phyloP scores from a whole-genome alignment of 768 basidiomycete genomes.

The Phylloporus sp. region DNA sequence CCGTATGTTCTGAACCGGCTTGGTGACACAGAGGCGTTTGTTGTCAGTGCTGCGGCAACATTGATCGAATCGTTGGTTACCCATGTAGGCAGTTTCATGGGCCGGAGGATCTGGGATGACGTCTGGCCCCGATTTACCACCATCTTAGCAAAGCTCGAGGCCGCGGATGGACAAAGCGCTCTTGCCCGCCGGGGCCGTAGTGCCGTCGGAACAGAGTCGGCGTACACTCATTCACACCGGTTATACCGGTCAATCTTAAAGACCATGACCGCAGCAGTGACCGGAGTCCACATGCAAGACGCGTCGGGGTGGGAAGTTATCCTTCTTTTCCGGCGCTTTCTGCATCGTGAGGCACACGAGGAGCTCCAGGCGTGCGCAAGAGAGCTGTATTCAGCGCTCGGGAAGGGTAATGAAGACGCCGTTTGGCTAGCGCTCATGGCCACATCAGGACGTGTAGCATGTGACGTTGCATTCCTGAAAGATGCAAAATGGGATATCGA shows the following conservation, averaged over 20 bases:
- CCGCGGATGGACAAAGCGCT: conserved; percentile 62
- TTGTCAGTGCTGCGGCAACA: conserved; percentile 69
- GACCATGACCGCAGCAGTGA: conserved; percentile 65
- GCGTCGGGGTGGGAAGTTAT: conserved; percentile 76
- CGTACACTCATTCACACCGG: conserved; percentile 78
- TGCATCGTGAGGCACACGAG: conserved; percentile 58
- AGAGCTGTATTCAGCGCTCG: conserved; percentile 58
- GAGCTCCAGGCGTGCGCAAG: conserved; percentile 69
- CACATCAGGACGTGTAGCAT: conserved; percentile 42
- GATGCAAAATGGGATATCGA: conserved; percentile 62
- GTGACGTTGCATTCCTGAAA: conserved; percentile 46
- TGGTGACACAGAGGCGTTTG: conserved; percentile 65
- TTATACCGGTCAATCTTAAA: conserved; percentile 70
- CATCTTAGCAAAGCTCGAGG: conserved; percentile 56
- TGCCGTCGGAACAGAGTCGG: conserved; percentile 57
- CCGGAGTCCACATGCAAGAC: conserved; percentile 67
- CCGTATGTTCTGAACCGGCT: conserved; percentile 89
- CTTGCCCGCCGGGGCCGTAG: conserved; percentile 51
- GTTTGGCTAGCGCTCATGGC: conserved; percentile 75
- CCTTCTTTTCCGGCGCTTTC: conserved; percentile 69
- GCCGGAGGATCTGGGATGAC: conserved; percentile 80
- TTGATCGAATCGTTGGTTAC: conserved; percentile 68
- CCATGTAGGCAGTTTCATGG: conserved; percentile 83
- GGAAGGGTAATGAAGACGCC: conserved; percentile 63
- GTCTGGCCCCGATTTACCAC: conserved; percentile 80